Evolutionary conservation across 225 moss, liverwort and hornwort species (phyloP), one percentile per base, ranked within the genome.

Genomic region (Physcomitrium patens): DNA sequence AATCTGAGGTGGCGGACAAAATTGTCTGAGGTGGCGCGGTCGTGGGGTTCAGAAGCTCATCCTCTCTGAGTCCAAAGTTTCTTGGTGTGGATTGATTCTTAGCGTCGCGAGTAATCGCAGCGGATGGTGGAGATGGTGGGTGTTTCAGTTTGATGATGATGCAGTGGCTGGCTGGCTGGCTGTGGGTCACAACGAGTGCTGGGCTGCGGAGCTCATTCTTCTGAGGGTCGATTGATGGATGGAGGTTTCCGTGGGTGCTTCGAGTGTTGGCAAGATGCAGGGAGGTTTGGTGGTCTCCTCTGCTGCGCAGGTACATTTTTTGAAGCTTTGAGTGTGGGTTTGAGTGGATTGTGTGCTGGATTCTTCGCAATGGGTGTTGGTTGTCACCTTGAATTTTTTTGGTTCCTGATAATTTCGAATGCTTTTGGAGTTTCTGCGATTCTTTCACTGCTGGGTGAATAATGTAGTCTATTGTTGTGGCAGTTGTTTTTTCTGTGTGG

Each of bases 241-340:
- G 71, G 70, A 75, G 75, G 48, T 46, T 68, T 27, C 46, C 62
- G 71, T 27, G 69, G 47, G 53, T 48, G 72, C 78, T 16, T 69
- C 31, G 10, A 42, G 67, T 52, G 37, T 23, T 45, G 56, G 63
- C 68, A 68, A 17, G 49, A 81, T 86, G 81, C 72, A 65, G 69
- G 65, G 75, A 14, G 70, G 65, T 69, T 19, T 76, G 46, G 31
- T 66, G 57, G 71, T 77, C 56, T 76, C 79, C 55, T 59, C 60
- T 44, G 60, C 60, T 44, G 60, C 81, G 46, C 83, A 83, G 77
- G 86, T 83, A 50, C 47, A 23, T 37, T 4, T 2, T 37, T 37
- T 37, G 31, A 37, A 37, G 4, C 31, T 37, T 7, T 37, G 31
- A 37, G 5, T 8, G 10, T 4, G 1, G 7, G 0, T 48, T 12